A percentile compares a stretch with the other conserved stretches of the same genome.
Evolutionary conservation across 148 eudicot species (phyloP).

Genomic region (Pouteria glomerata): DNA sequence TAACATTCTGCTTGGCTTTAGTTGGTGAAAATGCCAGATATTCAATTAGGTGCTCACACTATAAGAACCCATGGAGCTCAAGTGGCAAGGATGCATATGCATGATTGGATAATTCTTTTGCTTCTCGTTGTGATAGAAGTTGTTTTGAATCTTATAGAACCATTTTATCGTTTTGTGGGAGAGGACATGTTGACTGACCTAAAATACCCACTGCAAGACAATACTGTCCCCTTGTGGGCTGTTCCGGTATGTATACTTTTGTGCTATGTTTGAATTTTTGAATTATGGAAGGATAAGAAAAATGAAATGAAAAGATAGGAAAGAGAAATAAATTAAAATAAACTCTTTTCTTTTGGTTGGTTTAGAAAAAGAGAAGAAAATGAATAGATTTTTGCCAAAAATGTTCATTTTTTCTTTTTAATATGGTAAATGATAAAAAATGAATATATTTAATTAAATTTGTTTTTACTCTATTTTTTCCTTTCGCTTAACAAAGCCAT

Average conservation of each 20-base stretch:
- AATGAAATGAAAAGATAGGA: too few relatives aligned
- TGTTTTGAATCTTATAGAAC: conserved; percentile 64
- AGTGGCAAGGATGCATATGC: conserved; percentile 68
- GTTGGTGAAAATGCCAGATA: conserved; percentile 38
- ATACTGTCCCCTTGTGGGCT: conserved; percentile 85
- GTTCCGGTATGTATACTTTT: conserved; percentile 56
- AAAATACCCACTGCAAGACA: conserved; percentile 69
- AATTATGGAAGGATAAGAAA: too few relatives aligned
- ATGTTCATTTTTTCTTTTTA: too few relatives aligned
- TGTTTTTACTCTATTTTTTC: too few relatives aligned
- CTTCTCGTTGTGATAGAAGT: conserved; percentile 58
- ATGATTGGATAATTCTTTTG: conserved; percentile 82
- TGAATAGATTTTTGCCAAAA: too few relatives aligned
- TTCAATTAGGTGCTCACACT: conserved; percentile 56
- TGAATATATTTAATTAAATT: too few relatives aligned
- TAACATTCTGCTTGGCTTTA: neutral
- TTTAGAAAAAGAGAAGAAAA: too few relatives aligned
- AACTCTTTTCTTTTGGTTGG: too few relatives aligned
- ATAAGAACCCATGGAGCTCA: conserved; percentile 71
- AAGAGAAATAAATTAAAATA: too few relatives aligned
- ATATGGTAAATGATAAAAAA: too few relatives aligned
- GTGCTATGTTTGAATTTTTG: too few relatives aligned
- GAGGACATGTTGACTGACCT: conserved; percentile 81
- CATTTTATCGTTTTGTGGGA: conserved; percentile 85
- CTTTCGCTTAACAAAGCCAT: too few relatives aligned